Evolutionary conservation across 169 alveolate genomes (phyloP).

Genomic region (Eimeria sp.): DNA sequence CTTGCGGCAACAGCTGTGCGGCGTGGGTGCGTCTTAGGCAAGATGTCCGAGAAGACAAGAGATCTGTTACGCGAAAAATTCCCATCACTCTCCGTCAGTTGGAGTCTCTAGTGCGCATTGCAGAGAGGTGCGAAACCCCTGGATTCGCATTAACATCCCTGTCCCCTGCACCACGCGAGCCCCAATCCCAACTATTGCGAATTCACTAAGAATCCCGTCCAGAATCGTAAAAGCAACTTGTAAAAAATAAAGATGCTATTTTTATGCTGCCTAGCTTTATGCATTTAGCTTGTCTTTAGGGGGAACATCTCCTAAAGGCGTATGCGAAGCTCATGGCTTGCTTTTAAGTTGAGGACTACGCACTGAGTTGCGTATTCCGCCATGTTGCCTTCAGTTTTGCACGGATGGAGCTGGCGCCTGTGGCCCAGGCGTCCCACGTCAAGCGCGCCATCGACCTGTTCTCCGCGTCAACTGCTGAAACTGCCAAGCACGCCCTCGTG

Average conservation of each 20-base stretch:
- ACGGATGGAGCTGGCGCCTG: slow-evolving; percentile 93
- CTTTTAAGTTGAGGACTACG: neutral
- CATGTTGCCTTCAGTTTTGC: slow-evolving; percentile 90
- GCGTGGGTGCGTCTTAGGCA: slow-evolving; percentile 41
- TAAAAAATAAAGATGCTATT: neutral
- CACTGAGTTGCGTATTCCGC: neutral
- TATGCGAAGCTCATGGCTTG: neutral
- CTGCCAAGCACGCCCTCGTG: slow-evolving; percentile 91
- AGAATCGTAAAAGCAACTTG: neutral
- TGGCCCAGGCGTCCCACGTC: slow-evolving; percentile 94
- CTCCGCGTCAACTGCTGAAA: slow-evolving; percentile 94
- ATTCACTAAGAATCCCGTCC: neutral
- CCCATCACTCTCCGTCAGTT: slow-evolving; percentile 99
- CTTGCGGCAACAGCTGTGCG: neutral
- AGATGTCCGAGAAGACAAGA: slow-evolving; percentile 85
- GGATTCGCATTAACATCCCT: neutral
- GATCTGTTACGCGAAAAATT: slow-evolving; percentile 86
- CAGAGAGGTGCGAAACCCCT: slow-evolving; percentile 80
- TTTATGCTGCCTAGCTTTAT: neutral
- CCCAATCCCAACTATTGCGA: neutral
- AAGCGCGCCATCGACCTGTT: slow-evolving; percentile 95
- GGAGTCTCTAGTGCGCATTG: slow-evolving; percentile 98
- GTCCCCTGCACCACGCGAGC: neutral
- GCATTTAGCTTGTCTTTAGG: neutral
- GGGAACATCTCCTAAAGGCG: neutral